Conservation (phyloP, 495 filamentous ascomycete genomes). For the Sporormia fimetaria region DNA sequence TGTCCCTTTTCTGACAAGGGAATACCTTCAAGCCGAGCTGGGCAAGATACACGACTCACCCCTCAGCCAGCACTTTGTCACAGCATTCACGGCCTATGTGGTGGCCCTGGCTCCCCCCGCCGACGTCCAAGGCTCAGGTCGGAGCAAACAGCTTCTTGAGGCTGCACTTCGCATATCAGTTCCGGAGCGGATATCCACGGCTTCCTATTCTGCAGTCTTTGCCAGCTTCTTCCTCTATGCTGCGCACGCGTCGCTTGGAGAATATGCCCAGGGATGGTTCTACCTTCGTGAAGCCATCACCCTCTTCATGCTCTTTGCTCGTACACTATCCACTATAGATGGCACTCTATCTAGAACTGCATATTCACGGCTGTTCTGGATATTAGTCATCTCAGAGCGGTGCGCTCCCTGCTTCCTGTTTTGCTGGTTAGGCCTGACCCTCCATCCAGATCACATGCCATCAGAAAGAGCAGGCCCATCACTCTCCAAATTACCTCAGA, state of each 20-base stretch:
- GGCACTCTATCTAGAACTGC: not conserved
- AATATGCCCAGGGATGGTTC: slow-evolving; percentile 13
- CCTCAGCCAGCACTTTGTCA: slow-evolving; percentile 4
- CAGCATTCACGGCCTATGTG: slow-evolving; percentile 12
- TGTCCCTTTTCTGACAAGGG: slow-evolving; percentile 9
- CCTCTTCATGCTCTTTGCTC: slow-evolving; percentile 9
- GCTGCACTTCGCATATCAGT: slow-evolving; percentile 1
- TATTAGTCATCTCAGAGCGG: slow-evolving; percentile 12
- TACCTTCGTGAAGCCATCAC: slow-evolving; percentile 14
- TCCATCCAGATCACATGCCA: slow-evolving; percentile 5
- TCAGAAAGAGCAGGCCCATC: slow-evolving; percentile 10
- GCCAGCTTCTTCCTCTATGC: slow-evolving; percentile 16
- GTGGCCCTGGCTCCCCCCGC: slow-evolving; percentile 1
- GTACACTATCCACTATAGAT: not conserved
- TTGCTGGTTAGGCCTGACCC: not conserved
- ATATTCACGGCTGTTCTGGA: slow-evolving; percentile 9
- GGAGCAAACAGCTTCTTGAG: slow-evolving; percentile 1
- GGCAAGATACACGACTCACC: not conserved
- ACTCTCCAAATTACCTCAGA: slow-evolving; percentile 7
- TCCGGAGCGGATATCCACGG: not conserved
- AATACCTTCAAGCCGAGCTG: slow-evolving; percentile 4
- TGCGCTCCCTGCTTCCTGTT: not conserved
- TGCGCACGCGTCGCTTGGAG: slow-evolving; percentile 5
- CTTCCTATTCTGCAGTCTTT: slow-evolving; percentile 1
- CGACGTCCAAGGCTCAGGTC: not conserved